Base-by-base conservation (phyloP, 208 protist genomes). In the Vickermania ingenoplastis region DNA sequence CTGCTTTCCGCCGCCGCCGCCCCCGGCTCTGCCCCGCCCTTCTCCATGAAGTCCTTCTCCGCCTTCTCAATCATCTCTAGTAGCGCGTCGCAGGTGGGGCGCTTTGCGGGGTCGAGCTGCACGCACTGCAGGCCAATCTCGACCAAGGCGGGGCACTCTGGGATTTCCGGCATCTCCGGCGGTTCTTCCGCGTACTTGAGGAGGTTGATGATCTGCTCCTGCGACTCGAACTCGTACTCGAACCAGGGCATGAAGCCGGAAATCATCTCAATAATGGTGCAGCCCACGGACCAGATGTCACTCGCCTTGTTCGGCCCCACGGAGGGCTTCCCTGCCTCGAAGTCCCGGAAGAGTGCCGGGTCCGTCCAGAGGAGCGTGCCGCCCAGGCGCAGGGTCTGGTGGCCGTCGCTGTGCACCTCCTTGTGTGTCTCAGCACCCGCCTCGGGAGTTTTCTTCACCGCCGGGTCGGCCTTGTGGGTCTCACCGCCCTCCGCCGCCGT, bases 281-380 rank as follows among this genome's bases (percentile, higher is more conserved):
- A 96, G 22, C 91, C 91, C 0, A 96, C 81, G 24, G 85, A 93
- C 88, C 91, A 96, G 21, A 96, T 88, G 54, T 96, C 91, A 31
- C 81, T 77, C 21, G 83, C 83, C 67, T 81, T 89, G 22, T 79
- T 92, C 1, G 89, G 83, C 1, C 84, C 84, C 0, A 28, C 57
- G 1, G n/a, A 52, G 48, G 7, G 2, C 5, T 45, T 48, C 22
- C 29, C 1, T n/a, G 26, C 26, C 14, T 29, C 29, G 22, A 50
- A 52, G 56, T 69, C 66, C 28, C 84, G 86, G 52, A 92, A 75
- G 2, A 92, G 68, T 24, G 75, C 81, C 22, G 89, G 89, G 55
- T 87, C 89, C 86, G 91, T 93, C 86, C 89, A 95, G 62, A 77
- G 83, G 49, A 95, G 73, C 31, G 89, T 95, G 21, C 89, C 89